Conservation (phyloP, 2,329 filamentous ascomycete species). For the Cadophora sp. region DNA sequence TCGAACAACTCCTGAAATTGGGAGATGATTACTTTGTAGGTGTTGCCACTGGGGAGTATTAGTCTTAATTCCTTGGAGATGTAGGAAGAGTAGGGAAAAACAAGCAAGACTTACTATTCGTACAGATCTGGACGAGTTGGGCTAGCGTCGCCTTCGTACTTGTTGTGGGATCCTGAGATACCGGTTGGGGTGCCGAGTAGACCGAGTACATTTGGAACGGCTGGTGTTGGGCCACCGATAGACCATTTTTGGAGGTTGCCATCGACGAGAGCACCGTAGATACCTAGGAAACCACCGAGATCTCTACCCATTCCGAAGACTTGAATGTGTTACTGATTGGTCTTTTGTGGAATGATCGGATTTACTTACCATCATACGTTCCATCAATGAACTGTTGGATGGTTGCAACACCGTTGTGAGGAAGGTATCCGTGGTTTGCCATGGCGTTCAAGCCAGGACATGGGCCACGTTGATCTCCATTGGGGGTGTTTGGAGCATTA, state of each 20-base stretch:
- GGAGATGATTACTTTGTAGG: constrained; percentile 57
- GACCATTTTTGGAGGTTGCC: constrained; percentile 59
- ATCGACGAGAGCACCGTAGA: constrained; percentile 53
- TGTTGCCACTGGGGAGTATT: constrained; percentile 48
- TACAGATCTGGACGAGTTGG: constrained; percentile 60
- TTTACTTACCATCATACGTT: constrained; percentile 35
- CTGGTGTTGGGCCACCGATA: constrained; percentile 52
- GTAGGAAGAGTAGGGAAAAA: constrained; percentile 7
- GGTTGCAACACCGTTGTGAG: constrained; percentile 38
- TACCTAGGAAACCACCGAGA: constrained; percentile 47
- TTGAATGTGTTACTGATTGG: constrained; percentile 27
- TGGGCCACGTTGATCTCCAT: constrained; percentile 32
- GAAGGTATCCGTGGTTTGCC: constrained; percentile 49
- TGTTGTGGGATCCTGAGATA: constrained; percentile 58
- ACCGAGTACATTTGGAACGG: constrained; percentile 32
- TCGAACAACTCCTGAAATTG: constrained; percentile 58
- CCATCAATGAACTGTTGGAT: constrained; percentile 44
- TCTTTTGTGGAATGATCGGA: neutral
- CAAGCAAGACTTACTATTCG: constrained; percentile 31
- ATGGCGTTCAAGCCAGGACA: constrained; percentile 49
- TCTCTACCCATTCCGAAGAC: constrained; percentile 54
- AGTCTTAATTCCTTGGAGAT: too few relatives aligned
- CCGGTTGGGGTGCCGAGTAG: constrained; percentile 51
- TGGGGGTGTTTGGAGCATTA: constrained; percentile 36
- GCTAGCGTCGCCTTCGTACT: constrained; percentile 60